Base-by-base conservation (phyloP, 805 yeast species). In the Candida sphagnicola region DNA sequence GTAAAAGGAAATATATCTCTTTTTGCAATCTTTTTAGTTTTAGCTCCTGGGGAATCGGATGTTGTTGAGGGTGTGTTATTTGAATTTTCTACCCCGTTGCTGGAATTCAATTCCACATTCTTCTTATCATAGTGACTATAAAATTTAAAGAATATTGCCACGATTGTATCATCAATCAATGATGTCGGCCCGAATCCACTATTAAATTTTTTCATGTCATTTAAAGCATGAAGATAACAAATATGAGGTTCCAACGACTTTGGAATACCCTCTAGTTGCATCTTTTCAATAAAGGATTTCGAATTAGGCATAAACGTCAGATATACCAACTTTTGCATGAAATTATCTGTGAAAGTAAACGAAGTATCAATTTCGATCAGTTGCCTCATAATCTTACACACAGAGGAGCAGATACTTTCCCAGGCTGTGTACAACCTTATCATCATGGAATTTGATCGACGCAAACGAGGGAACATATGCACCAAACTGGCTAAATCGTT, bases 121-220 rank as follows among this genome's bases (percentile, higher is more conserved):
- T 37, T 40, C n/a, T 45, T 47, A 15, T 42, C 37, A 32, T 45
- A 51, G 26, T 43, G 38, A 16, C 48, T 44, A 45, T 65, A 82
- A 6, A 83, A 53, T 38, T 65, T 67, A 51, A 86, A 58, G 49
- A 71, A 87, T 0, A 83, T 54, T 5, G 82, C 73, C 25, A 80
- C 79, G 43, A 77, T 77, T 0, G 86, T 75, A 45, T 86, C 93
- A 56, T 86, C 95, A 39, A 85, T 75, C 26, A 74, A 57, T 0
- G 87, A 78, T 0, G 93, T 84, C 2, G 93, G 79, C 0, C 89
- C 91, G 56, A 81, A 82, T 0, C 95, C 95, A 54, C 82, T 85
- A 43, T 88, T 86, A 61, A 83, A 70, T 42, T 82, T 74, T 45
- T 86, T 70, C 49, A 85, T 68, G 35, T 82, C 90, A 12, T 72